Base-by-base conservation (phyloP, 805 yeast species). In the Saturnispora halmiae region DNA sequence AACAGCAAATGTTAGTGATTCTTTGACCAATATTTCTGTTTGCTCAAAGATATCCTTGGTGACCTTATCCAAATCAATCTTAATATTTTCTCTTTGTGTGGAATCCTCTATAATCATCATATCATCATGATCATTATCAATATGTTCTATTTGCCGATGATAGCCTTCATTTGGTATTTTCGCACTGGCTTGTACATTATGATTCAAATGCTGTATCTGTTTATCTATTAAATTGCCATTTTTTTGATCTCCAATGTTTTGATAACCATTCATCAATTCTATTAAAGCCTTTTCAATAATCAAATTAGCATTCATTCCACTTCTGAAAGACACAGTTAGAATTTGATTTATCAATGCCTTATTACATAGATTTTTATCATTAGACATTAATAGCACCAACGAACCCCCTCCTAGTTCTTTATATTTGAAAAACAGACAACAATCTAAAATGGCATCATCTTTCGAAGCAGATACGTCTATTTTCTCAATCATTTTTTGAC, bases 381-480 rank as follows among this genome's bases (percentile, higher is more conserved):
- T 83, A 0, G 95, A 80, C 44, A 87, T 52, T 20, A 84, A 56
- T 2, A 87, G 69, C 6, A 80, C 81, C 44, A 75, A 52, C 25
- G 56, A 50, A 1, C 40, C 14, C 4, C 58, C 50, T 38, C 56
- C 48, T 11, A 60, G 58, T 10, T 63, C 58, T 4, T 40, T 29
- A 25, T 35, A 34, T 45, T 71, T 67, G 43, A 79, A 77, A 53
- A 71, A 86, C 20, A 81, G 52, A 50, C 94, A 82, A 55, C 95
- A 86, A 56, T 88, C 96, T 31, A 87, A 60, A 46, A 88, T 87
- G 0, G 94, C 71, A 52, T 87, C 94, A 58, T 88, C 96, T 43
- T 82, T 79, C 0, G 40, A 40, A 1, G 76, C 56, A 2, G 51
- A 39, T 7, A 55, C 53, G 42, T 78, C 75, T 1, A 79, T 34